Evolutionary conservation across 208 protist species (phyloP).

Genomic region (Trypanosoma lewisi): DNA sequence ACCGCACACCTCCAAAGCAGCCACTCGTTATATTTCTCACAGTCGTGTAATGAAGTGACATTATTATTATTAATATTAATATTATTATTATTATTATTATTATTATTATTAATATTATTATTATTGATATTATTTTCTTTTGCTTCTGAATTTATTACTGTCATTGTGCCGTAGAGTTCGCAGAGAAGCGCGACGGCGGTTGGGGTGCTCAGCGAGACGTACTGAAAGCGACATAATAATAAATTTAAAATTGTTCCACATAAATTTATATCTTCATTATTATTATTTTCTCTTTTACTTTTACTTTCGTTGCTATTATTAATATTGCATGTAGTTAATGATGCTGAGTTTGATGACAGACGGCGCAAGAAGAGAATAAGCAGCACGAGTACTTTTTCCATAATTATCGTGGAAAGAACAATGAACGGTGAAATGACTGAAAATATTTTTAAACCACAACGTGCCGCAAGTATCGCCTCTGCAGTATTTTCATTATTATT

Average conservation of each 20-base stretch:
- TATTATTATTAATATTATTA: too few species aligned
- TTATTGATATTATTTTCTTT: too few species aligned
- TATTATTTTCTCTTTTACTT: not conserved
- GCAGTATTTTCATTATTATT: not conserved
- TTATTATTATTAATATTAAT: too few species aligned
- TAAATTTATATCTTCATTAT: too few species aligned
- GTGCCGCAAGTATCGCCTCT: not conserved
- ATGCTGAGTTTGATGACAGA: too few species aligned
- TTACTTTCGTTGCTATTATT: not conserved
- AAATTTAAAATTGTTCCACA: slow-evolving; percentile 8
- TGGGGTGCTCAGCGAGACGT: slow-evolving; percentile 29
- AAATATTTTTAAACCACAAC: slow-evolving; percentile 24
- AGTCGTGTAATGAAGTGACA: not conserved
- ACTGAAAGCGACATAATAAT: slow-evolving; percentile 27
- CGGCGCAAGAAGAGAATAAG: slow-evolving; percentile 1
- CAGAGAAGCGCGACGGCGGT: slow-evolving; percentile 11
- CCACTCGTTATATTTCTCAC: not conserved
- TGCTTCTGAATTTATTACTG: not conserved
- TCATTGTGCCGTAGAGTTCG: slow-evolving; percentile 13
- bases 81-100: slow-evolving; percentile 8
- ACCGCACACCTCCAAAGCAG: slow-evolving; percentile 26
- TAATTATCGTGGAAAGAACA: slow-evolving; percentile 18
- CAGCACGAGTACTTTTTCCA: slow-evolving; percentile 28
- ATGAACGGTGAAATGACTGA: slow-evolving; percentile 21
- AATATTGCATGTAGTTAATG: not conserved